Conservation (phyloP, 257 asterid species). For the Solanum paucissectum region DNA sequence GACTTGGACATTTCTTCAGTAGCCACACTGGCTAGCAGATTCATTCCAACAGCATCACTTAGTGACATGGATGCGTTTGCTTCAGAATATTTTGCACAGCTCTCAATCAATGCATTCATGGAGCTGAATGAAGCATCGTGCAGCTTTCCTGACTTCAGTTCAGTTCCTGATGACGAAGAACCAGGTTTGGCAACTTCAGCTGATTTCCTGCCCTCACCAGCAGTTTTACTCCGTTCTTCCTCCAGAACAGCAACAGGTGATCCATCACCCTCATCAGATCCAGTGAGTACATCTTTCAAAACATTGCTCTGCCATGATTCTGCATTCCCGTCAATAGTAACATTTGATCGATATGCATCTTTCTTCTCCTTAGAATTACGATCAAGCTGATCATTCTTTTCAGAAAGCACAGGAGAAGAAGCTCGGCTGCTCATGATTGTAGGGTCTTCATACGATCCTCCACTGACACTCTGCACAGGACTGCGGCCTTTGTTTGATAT, state of each 20-base stretch:
- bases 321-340: conserved; percentile 9
- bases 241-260: conserved; percentile 19
- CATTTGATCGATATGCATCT: conserved; percentile 13
- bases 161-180: conserved; percentile 9
- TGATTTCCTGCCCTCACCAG: conserved; percentile 13
- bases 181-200: conserved; percentile 9
- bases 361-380: conserved; percentile 16
- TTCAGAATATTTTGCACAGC: conserved; percentile 50
- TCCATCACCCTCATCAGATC: conserved; percentile 20
- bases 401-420: conserved; percentile 32
- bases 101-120: conserved; percentile 55
- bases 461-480: conserved; percentile 28
- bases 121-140: conserved; percentile 34
- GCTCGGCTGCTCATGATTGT: conserved; percentile 21
- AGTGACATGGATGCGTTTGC: conserved; percentile 26
- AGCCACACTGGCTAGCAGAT: conserved; percentile 63
- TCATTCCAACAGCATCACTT: conserved; percentile 52
- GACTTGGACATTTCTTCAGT: conserved; percentile 44
- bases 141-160: conserved; percentile 12
- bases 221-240: conserved; percentile 17
- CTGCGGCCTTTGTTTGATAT: conserved; percentile 19
- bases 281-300: conserved; percentile 16
- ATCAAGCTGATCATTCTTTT: conserved; percentile 22
- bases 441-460: conserved; percentile 29
- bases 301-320: conserved; percentile 22